Evolutionary conservation across 2,329 filamentous ascomycete genomes (phyloP).

Genomic region (Fusarium caatingaense): DNA sequence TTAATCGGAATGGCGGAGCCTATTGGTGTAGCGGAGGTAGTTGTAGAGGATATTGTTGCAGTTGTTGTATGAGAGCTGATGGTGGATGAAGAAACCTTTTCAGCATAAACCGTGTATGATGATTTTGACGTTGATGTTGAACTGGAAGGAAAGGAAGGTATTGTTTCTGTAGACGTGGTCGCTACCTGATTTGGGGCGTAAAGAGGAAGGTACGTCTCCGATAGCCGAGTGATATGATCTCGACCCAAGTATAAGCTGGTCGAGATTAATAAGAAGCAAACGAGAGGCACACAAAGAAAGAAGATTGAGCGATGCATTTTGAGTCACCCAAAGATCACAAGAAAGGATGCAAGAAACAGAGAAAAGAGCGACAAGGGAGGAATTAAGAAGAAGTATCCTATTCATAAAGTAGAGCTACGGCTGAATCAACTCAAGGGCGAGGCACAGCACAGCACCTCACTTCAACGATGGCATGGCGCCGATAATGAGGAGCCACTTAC

Average conservation of each 20-base stretch:
- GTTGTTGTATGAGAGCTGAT: constrained; percentile 7
- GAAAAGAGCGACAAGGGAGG: neutral
- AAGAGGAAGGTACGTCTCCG: constrained; percentile 30
- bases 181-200: neutral
- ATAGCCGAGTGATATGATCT: constrained; percentile 38
- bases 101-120: neutral
- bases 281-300: constrained; percentile 30
- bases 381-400: constrained; percentile 7
- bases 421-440: constrained; percentile 22
- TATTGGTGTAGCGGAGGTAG: neutral
- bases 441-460: constrained; percentile 5
- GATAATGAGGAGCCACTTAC: neutral
- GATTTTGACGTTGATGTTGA: neutral
- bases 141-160: neutral
- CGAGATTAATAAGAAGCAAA: constrained; percentile 35
- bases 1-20: constrained; percentile 5
- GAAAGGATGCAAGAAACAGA: neutral
- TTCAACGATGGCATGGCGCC: neutral
- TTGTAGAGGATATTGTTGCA: neutral
- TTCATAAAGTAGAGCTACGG: neutral
- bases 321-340: constrained; percentile 1
- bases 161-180: constrained; percentile 5
- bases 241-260: constrained; percentile 39
- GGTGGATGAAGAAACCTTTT: constrained; percentile 4
- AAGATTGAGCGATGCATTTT: constrained; percentile 40